These are phyloP conservation scores for Ceratobasidium sp. DNA, from an alignment of 1,284 basidiomycete species.

Conservation along the genomic window DNA sequence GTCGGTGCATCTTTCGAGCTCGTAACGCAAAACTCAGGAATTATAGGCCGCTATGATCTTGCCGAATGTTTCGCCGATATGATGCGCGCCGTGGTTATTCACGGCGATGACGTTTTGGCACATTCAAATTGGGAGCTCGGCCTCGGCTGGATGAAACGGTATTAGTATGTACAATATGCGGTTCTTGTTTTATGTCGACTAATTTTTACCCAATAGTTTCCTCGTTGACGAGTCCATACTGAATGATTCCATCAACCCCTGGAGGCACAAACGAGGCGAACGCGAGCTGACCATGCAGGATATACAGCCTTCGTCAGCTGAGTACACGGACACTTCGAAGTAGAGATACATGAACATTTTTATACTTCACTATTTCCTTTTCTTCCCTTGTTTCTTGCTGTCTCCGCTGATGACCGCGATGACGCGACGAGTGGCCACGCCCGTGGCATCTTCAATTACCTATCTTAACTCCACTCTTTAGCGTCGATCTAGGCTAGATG, in stretches of 20 bases:
- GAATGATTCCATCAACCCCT: conserved; percentile 73
- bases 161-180: conserved; percentile 69
- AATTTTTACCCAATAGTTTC: too few species aligned
- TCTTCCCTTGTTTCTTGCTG: background rate
- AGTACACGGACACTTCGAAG: conserved; percentile 22
- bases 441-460: background rate
- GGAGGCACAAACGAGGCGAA: conserved; percentile 82
- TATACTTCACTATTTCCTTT: background rate
- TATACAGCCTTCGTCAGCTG: conserved; percentile 36
- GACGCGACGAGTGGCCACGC: conserved; percentile 10
- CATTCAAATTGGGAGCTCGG: conserved; percentile 91
- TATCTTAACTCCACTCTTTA: conserved; percentile 19
- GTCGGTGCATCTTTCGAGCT: conserved; percentile 20
- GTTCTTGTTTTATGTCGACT: too few species aligned
- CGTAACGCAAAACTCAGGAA: conserved; percentile 11
- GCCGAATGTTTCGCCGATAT: conserved; percentile 82
- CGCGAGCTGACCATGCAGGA: conserved; percentile 60
- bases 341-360: background rate
- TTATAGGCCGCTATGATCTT: conserved; percentile 78
- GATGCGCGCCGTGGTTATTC: conserved; percentile 75
- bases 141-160: conserved; percentile 85
- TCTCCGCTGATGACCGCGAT: background rate
- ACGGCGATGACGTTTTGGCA: conserved; percentile 89
- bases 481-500: conserved; percentile 34
- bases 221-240: conserved; percentile 76